A percentile compares a stretch with the other conserved stretches of the same genome.
Evolutionary conservation across 371 early-diverging fungal genomes (phyloP).

Genomic region (Rhizopus delemar): DNA sequence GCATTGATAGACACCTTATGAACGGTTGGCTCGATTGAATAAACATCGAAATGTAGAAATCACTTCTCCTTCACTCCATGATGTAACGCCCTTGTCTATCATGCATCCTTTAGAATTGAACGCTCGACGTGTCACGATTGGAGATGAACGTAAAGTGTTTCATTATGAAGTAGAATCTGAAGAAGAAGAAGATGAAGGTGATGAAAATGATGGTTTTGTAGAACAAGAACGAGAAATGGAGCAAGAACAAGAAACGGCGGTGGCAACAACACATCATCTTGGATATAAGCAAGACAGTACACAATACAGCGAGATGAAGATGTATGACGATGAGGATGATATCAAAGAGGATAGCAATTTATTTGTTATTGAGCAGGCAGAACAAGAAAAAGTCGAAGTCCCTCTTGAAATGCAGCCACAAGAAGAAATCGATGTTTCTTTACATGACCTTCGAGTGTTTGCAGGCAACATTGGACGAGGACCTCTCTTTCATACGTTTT

Average conservation of each 20-base stretch:
- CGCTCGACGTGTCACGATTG: conserved; percentile 38
- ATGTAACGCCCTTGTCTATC: conserved; percentile 5
- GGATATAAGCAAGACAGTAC: not conserved
- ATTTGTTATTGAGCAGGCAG: not conserved
- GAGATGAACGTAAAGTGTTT: conserved; percentile 31
- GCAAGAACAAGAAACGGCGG: not conserved
- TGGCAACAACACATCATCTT: conserved; percentile 4
- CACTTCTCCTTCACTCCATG: conserved; percentile 45
- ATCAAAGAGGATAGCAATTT: not conserved
- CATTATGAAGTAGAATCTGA: conserved; percentile 44
- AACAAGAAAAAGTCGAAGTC: conserved; percentile 5
- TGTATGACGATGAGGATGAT: conserved; percentile 13
- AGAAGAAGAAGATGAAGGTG: conserved; percentile 32
- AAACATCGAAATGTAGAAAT: conserved; percentile 79
- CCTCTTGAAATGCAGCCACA: not conserved
- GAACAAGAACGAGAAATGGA: conserved; percentile 9
- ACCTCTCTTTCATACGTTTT: conserved; percentile 58
- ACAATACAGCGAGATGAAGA: conserved; percentile 4
- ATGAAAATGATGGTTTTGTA: conserved; percentile 19
- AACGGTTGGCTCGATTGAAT: conserved; percentile 88
- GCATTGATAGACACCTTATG: conserved; percentile 73
- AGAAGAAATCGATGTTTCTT: not conserved
- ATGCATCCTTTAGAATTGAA: conserved; percentile 4
- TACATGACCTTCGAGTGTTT: conserved; percentile 45
- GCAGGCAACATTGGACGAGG: conserved; percentile 63